Evolutionary conservation across 805 yeast genomes (phyloP).

Genomic region (Wickerhamiella musiphila): DNA sequence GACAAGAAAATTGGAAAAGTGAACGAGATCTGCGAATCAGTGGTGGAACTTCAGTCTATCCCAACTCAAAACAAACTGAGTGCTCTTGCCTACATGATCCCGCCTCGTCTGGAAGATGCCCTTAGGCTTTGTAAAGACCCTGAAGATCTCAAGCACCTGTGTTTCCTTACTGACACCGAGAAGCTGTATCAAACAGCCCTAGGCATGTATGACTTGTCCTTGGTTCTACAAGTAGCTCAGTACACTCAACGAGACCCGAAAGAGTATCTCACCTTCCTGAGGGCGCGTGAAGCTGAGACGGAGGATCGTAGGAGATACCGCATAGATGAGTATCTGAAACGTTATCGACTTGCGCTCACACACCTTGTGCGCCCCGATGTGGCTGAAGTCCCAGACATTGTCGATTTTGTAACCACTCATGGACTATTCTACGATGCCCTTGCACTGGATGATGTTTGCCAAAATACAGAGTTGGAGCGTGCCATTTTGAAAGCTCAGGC

Average conservation of each 20-base stretch:
- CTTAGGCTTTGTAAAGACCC: conserved; percentile 44
- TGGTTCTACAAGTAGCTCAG: conserved; percentile 77
- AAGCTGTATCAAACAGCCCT: conserved; percentile 62
- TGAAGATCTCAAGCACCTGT: conserved; percentile 59
- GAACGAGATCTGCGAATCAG: conserved; percentile 57
- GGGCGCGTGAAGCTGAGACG: conserved; percentile 50
- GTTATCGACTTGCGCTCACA: conserved; percentile 46
- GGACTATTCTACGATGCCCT: conserved; percentile 55
- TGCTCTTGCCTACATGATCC: conserved; percentile 80
- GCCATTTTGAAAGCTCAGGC: conserved; percentile 47
- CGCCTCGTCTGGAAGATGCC: conserved; percentile 71
- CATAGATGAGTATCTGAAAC: conserved; percentile 64
- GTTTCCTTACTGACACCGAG: conserved; percentile 83
- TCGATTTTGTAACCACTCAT: conserved; percentile 53
- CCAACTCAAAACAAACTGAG: conserved; percentile 51
- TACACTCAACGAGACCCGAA: conserved; percentile 96
- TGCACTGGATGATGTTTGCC: conserved; percentile 35
- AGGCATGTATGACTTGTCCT: conserved; percentile 63
- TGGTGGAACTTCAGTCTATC: conserved; percentile 24
- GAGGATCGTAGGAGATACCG: conserved; percentile 51
- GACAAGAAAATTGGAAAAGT: conserved; percentile 32
- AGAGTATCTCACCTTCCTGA: conserved; percentile 86
- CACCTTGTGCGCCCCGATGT: conserved; percentile 31
- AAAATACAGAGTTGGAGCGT: conserved; percentile 31
- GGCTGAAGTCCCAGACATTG: conserved; percentile 32